Evolutionary conservation across 2,329 filamentous ascomycete genomes (phyloP).

Genomic region (Epichloe hybrida): DNA sequence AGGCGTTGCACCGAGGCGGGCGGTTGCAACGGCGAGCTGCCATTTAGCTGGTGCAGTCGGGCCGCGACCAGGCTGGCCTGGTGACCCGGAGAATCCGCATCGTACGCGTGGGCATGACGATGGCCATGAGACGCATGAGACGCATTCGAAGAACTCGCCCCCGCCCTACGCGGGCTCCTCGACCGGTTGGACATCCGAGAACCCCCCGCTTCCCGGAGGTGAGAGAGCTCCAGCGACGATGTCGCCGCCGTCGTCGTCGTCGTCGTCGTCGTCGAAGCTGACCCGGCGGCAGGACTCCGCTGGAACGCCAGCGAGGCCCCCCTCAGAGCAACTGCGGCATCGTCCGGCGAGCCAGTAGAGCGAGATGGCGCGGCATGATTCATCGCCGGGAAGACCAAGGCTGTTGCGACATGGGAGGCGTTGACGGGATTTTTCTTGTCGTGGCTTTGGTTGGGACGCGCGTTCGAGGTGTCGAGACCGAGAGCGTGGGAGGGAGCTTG

Average conservation of each 20-base stretch:
- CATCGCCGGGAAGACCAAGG: slow-evolving; percentile 16
- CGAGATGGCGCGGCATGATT: slow-evolving; percentile 18
- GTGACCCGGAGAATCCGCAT: neutral
- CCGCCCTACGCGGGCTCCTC: neutral
- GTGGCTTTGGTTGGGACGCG: neutral
- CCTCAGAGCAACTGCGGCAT: slow-evolving; percentile 32
- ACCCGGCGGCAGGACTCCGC: slow-evolving; percentile 11
- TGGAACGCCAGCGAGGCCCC: slow-evolving; percentile 44
- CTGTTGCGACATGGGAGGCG: slow-evolving; percentile 9
- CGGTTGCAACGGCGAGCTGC: neutral
- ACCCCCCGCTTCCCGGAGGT: slow-evolving; percentile 16
- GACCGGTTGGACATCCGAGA: slow-evolving; percentile 20
- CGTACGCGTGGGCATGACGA: slow-evolving; percentile 5
- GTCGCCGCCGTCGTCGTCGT: neutral
- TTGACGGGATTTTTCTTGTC: neutral
- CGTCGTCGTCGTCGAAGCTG: slow-evolving; percentile 2
- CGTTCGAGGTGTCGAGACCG: neutral
- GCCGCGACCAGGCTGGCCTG: slow-evolving; percentile 9
- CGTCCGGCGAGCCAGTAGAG: slow-evolving; percentile 18
- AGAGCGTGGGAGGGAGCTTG: no score
- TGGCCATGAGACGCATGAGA: neutral
- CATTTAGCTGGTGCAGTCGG: slow-evolving; percentile 13
- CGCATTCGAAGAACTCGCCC: neutral
- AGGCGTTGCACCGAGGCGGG: slow-evolving; percentile 5
- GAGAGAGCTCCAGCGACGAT: neutral